Evolutionary conservation across 2,329 filamentous ascomycete species (phyloP).

Genomic region (Colletotrichum sp.): DNA sequence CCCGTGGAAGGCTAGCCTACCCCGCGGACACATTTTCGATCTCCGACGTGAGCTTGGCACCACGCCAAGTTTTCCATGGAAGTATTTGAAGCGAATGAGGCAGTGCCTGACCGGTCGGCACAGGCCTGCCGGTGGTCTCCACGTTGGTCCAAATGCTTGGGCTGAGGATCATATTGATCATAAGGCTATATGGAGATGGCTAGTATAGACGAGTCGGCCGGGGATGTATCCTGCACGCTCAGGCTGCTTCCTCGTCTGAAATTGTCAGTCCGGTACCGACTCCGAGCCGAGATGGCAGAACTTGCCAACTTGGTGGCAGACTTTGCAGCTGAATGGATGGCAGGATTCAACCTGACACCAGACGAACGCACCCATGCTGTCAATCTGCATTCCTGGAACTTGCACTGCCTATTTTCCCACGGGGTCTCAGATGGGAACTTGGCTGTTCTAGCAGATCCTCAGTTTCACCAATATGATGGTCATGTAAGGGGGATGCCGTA

Average conservation of each 20-base stretch:
- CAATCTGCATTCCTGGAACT: neutral
- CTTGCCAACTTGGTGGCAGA: neutral
- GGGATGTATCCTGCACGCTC: neutral
- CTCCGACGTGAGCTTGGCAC: neutral
- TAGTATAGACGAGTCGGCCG: neutral
- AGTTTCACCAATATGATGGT: neutral
- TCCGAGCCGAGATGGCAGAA: neutral
- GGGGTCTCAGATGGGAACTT: neutral
- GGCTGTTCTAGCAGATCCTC: neutral
- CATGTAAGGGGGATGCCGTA: neutral
- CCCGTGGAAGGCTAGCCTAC: neutral
- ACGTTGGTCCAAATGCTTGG: neutral
- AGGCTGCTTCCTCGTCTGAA: neutral
- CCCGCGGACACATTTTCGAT: neutral
- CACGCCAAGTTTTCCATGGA: neutral
- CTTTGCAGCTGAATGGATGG: neutral
- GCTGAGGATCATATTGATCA: neutral
- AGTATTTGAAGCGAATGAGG: neutral
- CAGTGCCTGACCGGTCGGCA: neutral
- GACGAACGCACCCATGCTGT: constrained; percentile 3
- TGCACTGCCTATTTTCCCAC: neutral
- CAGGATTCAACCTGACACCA: constrained; percentile 1
- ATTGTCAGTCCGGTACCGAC: neutral
- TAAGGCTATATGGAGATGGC: neutral
- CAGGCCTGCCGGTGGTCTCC: neutral